Percentiles rank a stretch among this genome's conserved stretches.
Conservation (phyloP, 768 basidiomycete genomes). For the Fomitopsis serialis region DNA sequence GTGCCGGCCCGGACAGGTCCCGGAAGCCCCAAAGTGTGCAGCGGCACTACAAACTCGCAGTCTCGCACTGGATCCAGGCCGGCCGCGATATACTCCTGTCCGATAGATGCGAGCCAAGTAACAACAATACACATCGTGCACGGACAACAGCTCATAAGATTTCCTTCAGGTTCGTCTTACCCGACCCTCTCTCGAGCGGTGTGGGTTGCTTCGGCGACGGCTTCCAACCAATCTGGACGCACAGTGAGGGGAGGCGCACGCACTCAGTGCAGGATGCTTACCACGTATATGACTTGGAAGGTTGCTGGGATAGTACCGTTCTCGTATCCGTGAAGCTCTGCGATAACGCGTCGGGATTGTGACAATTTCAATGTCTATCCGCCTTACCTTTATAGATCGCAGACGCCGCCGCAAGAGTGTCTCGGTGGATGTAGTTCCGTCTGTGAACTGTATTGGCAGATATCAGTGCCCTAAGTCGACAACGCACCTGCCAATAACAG, state of each 20-base stretch:
- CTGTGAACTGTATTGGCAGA: constrained; percentile 27
- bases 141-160: constrained; percentile 42
- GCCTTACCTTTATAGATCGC: constrained; percentile 84
- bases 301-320: constrained; percentile 90
- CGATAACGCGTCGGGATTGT: not conserved
- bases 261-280: no score
- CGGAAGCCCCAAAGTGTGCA: no score
- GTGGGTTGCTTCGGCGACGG: constrained; percentile 62
- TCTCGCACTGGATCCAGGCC: no score
- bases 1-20: no score
- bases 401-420: constrained; percentile 86
- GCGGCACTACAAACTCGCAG: no score
- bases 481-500: constrained; percentile 73
- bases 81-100: no score
- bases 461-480: not conserved
- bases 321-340: constrained; percentile 80
- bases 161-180: constrained; percentile 55
- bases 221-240: constrained; percentile 75
- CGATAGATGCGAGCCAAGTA: no score
- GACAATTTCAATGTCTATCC: not conserved
- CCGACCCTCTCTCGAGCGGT: constrained; percentile 60
- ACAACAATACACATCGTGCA: no score
- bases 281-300: constrained; percentile 94
- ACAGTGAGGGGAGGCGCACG: not conserved
- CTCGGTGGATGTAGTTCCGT: constrained; percentile 65